These are phyloP conservation scores for Aureobasidium pullulans DNA, from an alignment of 2,329 filamentous ascomycete species.

Conservation along the genomic window DNA sequence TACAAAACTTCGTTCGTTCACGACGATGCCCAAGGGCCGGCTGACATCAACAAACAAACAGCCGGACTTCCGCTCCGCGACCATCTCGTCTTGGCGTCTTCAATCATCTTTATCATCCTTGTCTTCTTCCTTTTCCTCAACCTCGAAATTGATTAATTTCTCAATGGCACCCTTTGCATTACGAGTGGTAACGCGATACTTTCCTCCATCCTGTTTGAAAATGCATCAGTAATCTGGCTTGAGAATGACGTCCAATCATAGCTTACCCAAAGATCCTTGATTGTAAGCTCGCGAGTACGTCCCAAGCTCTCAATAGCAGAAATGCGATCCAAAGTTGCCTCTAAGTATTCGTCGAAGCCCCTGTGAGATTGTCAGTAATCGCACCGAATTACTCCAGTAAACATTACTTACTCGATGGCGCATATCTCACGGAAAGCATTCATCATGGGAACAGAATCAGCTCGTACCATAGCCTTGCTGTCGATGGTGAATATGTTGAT, in stretches of 20 bases:
- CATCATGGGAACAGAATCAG: conserved; percentile 94
- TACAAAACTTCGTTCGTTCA: background rate
- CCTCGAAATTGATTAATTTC: conserved; percentile 42
- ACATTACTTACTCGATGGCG: conserved; percentile 37
- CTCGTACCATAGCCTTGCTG: conserved; percentile 74
- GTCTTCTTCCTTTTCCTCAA: conserved; percentile 20
- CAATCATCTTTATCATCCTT: conserved; percentile 20
- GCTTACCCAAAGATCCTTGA: conserved; percentile 73
- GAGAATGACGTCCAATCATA: background rate
- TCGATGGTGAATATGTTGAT: conserved; percentile 95
- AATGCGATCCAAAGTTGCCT: conserved; percentile 78
- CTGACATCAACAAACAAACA: conserved; percentile 7
- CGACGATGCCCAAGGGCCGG: background rate
- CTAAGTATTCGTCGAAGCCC: conserved; percentile 75
- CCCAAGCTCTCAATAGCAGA: conserved; percentile 88
- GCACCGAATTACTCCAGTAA: background rate
- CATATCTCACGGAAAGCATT: conserved; percentile 84
- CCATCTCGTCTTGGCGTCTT: conserved; percentile 11
- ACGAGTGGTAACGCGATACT: conserved; percentile 58
- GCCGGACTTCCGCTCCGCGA: background rate
- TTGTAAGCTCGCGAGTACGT: conserved; percentile 86
- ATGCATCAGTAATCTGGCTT: background rate
- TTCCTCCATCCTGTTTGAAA: conserved; percentile 53
- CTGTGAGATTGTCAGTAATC: background rate
- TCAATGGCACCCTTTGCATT: conserved; percentile 41